Conservation (phyloP, 371 early-diverging fungal genomes). For the Mucor ambiguus region DNA sequence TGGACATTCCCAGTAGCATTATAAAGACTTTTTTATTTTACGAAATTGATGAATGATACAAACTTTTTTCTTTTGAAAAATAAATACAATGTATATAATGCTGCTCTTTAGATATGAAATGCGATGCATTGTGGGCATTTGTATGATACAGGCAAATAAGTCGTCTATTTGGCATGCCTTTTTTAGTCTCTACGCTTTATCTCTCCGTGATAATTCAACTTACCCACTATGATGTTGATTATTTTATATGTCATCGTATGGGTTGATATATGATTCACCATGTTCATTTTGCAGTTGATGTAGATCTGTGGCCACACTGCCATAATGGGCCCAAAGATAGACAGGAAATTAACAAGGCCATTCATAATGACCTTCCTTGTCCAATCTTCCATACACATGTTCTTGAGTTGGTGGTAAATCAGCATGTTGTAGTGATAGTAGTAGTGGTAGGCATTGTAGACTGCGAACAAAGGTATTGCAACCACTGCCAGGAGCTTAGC, state of each 20-base stretch:
- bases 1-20: slow-evolving; percentile 6
- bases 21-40: neutral
- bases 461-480: slow-evolving; percentile 77
- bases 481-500: slow-evolving; percentile 81
- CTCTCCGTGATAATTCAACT: neutral
- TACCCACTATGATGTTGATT: slow-evolving; percentile 84
- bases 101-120: slow-evolving; percentile 91
- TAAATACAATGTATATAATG: slow-evolving; percentile 83
- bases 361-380: slow-evolving; percentile 52
- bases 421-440: slow-evolving; percentile 86
- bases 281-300: slow-evolving; percentile 92
- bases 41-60: neutral
- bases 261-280: slow-evolving; percentile 87
- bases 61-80: slow-evolving; percentile 65
- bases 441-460: slow-evolving; percentile 85
- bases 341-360: slow-evolving; percentile 86
- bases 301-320: slow-evolving; percentile 93
- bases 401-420: slow-evolving; percentile 78
- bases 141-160: slow-evolving; percentile 92
- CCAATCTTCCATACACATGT: neutral
- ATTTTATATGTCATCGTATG: slow-evolving; percentile 94
- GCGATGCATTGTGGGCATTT: slow-evolving; percentile 92
- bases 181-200: neutral
- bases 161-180: slow-evolving; percentile 62
- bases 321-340: slow-evolving; percentile 82